Base-by-base conservation (phyloP, 2,329 filamentous ascomycete genomes). In the Capronia coronata region DNA sequence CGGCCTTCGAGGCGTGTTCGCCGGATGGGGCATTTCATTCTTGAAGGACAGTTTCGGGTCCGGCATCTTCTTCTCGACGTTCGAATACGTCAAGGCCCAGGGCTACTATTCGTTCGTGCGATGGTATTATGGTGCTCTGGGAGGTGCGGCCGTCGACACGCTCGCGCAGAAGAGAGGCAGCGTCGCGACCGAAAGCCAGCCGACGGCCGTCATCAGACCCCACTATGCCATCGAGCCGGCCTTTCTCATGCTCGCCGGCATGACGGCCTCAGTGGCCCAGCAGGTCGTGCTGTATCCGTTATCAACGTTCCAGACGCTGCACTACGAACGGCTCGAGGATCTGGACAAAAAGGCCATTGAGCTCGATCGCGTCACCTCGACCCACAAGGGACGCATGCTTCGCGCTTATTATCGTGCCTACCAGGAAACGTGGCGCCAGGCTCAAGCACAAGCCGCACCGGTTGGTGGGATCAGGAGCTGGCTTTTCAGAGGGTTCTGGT, bases 31-130 rank as follows among this genome's bases (percentile, higher is more conserved):
- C 2, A 64, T 83, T 2, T 77, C 75, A 0, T 72, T 83, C 35
- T 30, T 80, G 23, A 80, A 80, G 53, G 80, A 84, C 59, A 72
- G 76, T 1, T 68, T 82, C 29, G 80, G 80, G 8, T 77, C 75
- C 41, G 80, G 75, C 1, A 64, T 79, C 13, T 84, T 84, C 67
- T 84, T 84, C 63, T 71, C 73, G 39, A 74, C 74, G 1, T 84
- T 84, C 55, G 80, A 84, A 62, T 80, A 75, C 25, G 67, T 83
- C 60, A 84, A 84, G 59, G 74, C 74, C 29, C 80, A 83, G 59
- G 72, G 68, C 14, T 83, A 82, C 62, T 82, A 82, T 63, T 70
- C 68, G 7, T 83, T 79, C 57, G 68, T 83, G 9, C 75, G 73
- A n/a, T 69, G 69, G 51, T 80, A 76, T 57, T 83, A 83, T 59